Percentiles rank a stretch among this genome's conserved stretches.
These are phyloP conservation scores for Laetiporus sulphureus DNA, from an alignment of 1,284 basidiomycete species.

Conservation along the genomic window DNA sequence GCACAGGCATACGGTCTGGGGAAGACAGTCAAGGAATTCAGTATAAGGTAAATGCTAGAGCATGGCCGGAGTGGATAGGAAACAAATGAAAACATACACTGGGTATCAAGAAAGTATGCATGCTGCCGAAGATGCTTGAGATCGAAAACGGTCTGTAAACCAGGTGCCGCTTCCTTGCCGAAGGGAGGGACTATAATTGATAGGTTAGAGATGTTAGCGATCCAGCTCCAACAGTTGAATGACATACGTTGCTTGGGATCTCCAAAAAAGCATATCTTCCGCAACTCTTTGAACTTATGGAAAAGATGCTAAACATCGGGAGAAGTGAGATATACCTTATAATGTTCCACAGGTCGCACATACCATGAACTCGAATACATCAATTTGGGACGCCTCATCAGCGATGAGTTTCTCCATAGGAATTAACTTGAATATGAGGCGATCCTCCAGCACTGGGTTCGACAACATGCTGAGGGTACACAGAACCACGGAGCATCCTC, in stretches of 20 bases:
- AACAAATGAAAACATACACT: slow-evolving; percentile 33
- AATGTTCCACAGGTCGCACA: background rate
- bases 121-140: slow-evolving; percentile 30
- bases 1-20: slow-evolving; percentile 43
- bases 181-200: slow-evolving; percentile 38
- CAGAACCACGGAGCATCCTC: slow-evolving; percentile 43
- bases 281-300: slow-evolving; percentile 21
- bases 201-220: background rate
- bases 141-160: slow-evolving; percentile 42
- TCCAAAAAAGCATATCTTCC: slow-evolving; percentile 37
- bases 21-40: too few relatives aligned
- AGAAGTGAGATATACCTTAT: background rate
- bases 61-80: too few relatives aligned
- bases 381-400: slow-evolving; percentile 46
- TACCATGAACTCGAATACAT: slow-evolving; percentile 14
- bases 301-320: slow-evolving; percentile 28
- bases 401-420: slow-evolving; percentile 38
- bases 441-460: slow-evolving; percentile 18
- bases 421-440: slow-evolving; percentile 21
- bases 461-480: slow-evolving; percentile 69
- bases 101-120: slow-evolving; percentile 36
- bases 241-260: slow-evolving; percentile 40
- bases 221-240: background rate
- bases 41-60: too few relatives aligned
- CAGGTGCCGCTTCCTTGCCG: slow-evolving; percentile 32